phyloP scores from a whole-genome alignment of 495 filamentous ascomycete species.

The Aspergillus ellipticus region DNA sequence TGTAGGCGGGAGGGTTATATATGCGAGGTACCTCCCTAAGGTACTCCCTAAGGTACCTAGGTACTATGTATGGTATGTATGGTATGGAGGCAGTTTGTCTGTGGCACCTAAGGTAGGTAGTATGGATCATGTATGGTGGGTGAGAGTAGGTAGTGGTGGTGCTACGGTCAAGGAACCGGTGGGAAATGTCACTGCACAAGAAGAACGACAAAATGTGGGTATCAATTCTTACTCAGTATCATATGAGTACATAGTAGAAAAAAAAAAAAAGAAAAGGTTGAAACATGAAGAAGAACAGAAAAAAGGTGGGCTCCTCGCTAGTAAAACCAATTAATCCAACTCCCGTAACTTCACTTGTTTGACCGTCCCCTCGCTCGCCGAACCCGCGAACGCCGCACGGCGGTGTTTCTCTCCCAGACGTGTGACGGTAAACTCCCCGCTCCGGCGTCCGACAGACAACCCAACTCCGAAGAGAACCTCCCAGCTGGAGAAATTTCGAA shows the following conservation, averaged over 20 bases:
- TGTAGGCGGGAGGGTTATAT: too few relatives aligned
- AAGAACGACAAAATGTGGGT: background rate
- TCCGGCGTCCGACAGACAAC: background rate
- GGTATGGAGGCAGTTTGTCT: too few relatives aligned
- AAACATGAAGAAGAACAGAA: background rate
- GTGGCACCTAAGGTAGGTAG: too few relatives aligned
- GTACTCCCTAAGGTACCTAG: too few relatives aligned
- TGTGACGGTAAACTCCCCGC: background rate
- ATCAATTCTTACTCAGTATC: background rate
- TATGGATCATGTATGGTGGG: too few relatives aligned
- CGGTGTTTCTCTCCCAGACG: background rate
- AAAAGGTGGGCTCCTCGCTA: background rate
- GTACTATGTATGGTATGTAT: too few relatives aligned
- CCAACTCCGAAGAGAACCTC: background rate
- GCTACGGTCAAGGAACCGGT: too few relatives aligned
- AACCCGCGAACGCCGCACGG: background rate
- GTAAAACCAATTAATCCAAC: background rate
- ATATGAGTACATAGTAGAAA: background rate
- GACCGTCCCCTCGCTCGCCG: background rate
- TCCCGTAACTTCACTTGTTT: background rate
- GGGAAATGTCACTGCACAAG: background rate
- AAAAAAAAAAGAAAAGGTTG: background rate
- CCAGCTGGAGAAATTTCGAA: background rate
- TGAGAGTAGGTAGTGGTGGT: too few relatives aligned
- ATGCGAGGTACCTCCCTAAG: too few relatives aligned